Percentiles rank a stretch among this genome's conserved stretches.
These are phyloP conservation scores for Aspergillus persii DNA, from an alignment of 2,329 filamentous ascomycete genomes.

Conservation along the genomic window DNA sequence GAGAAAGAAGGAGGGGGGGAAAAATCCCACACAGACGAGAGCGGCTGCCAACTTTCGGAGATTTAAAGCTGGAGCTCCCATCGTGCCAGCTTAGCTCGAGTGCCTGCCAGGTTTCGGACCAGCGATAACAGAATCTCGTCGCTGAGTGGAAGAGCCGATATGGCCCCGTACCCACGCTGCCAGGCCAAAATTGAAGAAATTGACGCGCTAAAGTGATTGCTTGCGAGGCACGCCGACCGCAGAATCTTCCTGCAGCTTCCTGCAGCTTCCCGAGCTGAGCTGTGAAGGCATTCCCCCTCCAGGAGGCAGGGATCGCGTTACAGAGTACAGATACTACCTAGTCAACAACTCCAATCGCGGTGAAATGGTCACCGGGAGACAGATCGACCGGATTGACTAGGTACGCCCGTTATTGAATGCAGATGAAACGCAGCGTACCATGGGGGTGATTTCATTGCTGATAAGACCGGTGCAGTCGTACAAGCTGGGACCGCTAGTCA, in stretches of 20 bases:
- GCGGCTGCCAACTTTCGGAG: neutral
- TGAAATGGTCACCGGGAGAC: too few relatives aligned
- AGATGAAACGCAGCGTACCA: neutral
- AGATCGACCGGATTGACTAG: too few relatives aligned
- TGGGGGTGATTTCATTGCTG: neutral
- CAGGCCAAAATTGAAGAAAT: neutral
- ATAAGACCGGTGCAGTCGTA: neutral
- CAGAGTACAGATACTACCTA: too few relatives aligned
- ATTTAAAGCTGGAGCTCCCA: neutral
- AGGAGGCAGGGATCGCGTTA: too few relatives aligned
- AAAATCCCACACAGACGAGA: neutral
- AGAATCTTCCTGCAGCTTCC: neutral
- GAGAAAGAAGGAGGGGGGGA: neutral
- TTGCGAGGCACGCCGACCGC: neutral
- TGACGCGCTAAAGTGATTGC: neutral
- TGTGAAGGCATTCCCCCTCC: neutral
- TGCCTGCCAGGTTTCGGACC: neutral
- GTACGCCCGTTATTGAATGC: neutral
- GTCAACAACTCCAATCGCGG: too few relatives aligned
- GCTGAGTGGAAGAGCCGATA: neutral
- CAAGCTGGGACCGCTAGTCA: neutral
- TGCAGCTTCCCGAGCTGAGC: neutral
- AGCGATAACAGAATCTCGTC: neutral
- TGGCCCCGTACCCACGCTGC: neutral
- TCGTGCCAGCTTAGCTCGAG: neutral